phyloP scores from a whole-genome alignment of 306 rosid genomes.

The Trichosanthes cucumerina region DNA sequence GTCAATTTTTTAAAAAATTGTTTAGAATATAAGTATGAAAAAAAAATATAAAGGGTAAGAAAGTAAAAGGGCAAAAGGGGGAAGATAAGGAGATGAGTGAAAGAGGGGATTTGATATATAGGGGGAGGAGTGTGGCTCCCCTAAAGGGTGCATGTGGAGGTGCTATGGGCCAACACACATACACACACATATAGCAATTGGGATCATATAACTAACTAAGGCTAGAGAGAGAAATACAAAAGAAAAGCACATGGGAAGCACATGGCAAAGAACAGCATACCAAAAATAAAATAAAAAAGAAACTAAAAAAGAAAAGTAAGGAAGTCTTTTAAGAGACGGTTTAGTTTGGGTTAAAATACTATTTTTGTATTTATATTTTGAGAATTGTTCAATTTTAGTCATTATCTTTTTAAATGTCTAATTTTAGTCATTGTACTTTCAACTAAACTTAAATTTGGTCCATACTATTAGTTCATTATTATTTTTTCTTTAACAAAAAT shows the following conservation, averaged over 20 bases:
- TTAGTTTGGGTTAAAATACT: too few species aligned
- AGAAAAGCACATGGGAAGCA: slow-evolving; percentile 12
- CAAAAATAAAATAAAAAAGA: not conserved
- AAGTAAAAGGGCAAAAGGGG: not conserved
- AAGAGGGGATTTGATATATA: not conserved
- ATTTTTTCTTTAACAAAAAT: too few species aligned
- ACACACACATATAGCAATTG: slow-evolving; percentile 14
- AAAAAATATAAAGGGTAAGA: not conserved
- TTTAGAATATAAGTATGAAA: not conserved
- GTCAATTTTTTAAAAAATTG: too few species aligned
- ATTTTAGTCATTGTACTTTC: too few species aligned
- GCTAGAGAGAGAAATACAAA: not conserved
- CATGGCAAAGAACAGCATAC: slow-evolving; percentile 72
- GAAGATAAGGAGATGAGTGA: not conserved
- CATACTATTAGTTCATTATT: too few species aligned
- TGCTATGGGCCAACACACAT: slow-evolving; percentile 36
- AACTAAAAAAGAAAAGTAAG: not conserved
- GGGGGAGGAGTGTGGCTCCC: not conserved
- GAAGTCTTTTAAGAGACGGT: slow-evolving; percentile 2
- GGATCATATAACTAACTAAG: not conserved
- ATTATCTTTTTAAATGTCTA: too few species aligned
- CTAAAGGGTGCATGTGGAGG: not conserved
- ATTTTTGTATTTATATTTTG: too few species aligned
- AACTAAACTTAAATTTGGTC: too few species aligned
- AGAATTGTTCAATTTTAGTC: too few species aligned